Percentiles rank a stretch among this genome's conserved stretches.
phyloP scores from a whole-genome alignment of 2,329 filamentous ascomycete species.

The Fusarium globosum region DNA sequence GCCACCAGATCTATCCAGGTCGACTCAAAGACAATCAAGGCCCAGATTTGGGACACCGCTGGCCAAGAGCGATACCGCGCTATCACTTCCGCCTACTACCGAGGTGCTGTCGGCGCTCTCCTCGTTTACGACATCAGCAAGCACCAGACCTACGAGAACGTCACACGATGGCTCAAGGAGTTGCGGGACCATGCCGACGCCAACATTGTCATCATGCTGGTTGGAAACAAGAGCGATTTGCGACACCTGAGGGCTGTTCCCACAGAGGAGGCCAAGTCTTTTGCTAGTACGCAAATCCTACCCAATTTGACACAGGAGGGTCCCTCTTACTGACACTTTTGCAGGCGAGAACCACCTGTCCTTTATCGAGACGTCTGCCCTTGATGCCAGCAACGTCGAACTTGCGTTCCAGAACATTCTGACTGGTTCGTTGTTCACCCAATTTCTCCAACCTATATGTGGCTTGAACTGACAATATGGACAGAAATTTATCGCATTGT shows the following conservation, averaged over 20 bases:
- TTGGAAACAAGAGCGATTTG: slow-evolving; percentile 99
- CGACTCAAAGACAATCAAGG: slow-evolving; percentile 99
- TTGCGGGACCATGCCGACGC: slow-evolving; percentile 96
- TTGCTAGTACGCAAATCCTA: slow-evolving; percentile 77
- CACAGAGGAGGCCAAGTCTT: slow-evolving; percentile 97
- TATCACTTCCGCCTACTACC: slow-evolving; percentile 99
- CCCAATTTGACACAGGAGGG: slow-evolving; percentile 10
- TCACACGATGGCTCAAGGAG: slow-evolving; percentile 99
- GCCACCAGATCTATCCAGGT: slow-evolving; percentile 98
- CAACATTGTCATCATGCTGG: slow-evolving; percentile 99
- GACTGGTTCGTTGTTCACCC: slow-evolving; percentile 74
- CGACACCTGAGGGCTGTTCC: slow-evolving; percentile 96
- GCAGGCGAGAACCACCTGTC: slow-evolving; percentile 96
- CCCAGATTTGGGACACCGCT: slow-evolving; percentile 99
- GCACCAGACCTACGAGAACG: slow-evolving; percentile 99
- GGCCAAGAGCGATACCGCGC: slow-evolving; percentile 99
- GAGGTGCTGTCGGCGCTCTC: slow-evolving; percentile 94
- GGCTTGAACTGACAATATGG: slow-evolving; percentile 22
- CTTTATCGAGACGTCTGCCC: slow-evolving; percentile 98
- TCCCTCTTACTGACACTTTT: slow-evolving; percentile 26
- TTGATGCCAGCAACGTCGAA: slow-evolving; percentile 99
- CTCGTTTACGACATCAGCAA: slow-evolving; percentile 99
- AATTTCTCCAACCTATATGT: not conserved
- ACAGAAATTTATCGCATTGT: slow-evolving; percentile 99
- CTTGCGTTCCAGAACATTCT: slow-evolving; percentile 99